These are phyloP conservation scores for Ceratocystis variospora DNA, from an alignment of 2,329 filamentous ascomycete species.

Conservation along the genomic window DNA sequence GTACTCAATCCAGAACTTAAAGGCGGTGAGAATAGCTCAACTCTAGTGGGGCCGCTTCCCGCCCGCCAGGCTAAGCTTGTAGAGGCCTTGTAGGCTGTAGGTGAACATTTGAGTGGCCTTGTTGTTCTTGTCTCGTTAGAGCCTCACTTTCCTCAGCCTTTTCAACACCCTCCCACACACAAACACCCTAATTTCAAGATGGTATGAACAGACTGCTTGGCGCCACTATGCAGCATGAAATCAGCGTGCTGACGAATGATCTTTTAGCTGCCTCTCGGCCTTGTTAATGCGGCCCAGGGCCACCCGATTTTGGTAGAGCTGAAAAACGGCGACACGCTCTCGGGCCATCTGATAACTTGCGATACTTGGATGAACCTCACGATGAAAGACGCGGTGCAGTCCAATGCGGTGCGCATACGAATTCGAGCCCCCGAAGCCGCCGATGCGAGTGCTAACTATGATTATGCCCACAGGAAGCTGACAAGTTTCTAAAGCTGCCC, in stretches of 20 bases:
- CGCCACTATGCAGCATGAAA: not conserved
- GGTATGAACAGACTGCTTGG: not conserved
- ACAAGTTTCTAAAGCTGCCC: conserved; percentile 80
- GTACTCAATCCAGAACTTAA: not conserved
- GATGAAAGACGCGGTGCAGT: conserved; percentile 92
- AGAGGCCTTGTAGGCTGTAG: not conserved
- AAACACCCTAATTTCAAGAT: conserved; percentile 4
- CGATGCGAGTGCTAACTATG: conserved; percentile 21
- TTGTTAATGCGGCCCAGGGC: conserved; percentile 90
- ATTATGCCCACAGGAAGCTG: conserved; percentile 52
- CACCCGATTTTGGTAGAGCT: conserved; percentile 96
- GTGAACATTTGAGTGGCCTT: not conserved
- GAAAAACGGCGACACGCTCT: conserved; percentile 94
- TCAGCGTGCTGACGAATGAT: not conserved
- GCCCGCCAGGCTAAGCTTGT: conserved; percentile 13
- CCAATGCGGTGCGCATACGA: conserved; percentile 51
- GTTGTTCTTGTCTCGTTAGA: conserved; percentile 2
- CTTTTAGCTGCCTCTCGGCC: conserved; percentile 54
- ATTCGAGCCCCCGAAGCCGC: not conserved
- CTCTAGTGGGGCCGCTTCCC: conserved; percentile 16
- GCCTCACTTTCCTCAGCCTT: conserved; percentile 6
- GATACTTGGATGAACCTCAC: conserved; percentile 99
- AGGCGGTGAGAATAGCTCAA: conserved; percentile 14
- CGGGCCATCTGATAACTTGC: conserved; percentile 89
- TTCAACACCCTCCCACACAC: not conserved